Base-by-base conservation (phyloP, 352 stramenopile species). In the Phytophthora chlamydospora region DNA sequence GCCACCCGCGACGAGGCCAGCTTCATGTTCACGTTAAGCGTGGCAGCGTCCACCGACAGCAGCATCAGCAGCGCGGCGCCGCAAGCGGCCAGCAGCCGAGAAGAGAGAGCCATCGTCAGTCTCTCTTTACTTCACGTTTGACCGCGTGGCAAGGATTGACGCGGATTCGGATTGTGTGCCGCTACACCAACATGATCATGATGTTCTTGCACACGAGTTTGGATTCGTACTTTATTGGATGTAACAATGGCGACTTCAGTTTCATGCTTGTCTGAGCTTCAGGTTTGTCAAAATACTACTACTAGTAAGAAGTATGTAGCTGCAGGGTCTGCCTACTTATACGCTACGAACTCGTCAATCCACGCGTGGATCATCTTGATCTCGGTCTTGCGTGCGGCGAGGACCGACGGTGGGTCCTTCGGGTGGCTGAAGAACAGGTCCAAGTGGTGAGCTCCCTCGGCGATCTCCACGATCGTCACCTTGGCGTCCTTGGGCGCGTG, bases 391-490 rank as follows among this genome's bases (percentile, higher is more conserved):
- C 93, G 85, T 7, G 89, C 93, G 1, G 74, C 58, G 17, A 74
- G 69, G 44, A 97, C 88, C 3, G 85, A 92, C 4, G 59, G 44
- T 5, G 94, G 91, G 73, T 98, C 96, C 21, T 90, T 69, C 19
- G 76, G 67, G 50, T 96, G 74, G 49, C 76, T 93, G 73, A 98
- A 98, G 78, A 98, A 97, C 3, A 98, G 75, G 58, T 98, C 91
- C 41, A 98, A 59, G 64, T 98, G 91, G 58, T 98, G 90, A 5
- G 87, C 90, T 12, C 88, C 90, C 24, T 95, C 80, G 6, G 79
- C 71, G 33, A 97, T 93, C 27, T 67, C 60, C 33, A 95, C 69
- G 33, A 97, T 66, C 19, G 66, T 77, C 42, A 90, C 68, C 47
- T 83, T 88, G 32, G 78, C 76, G 44, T 72, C 70, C 16, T 76